These are phyloP conservation scores for Ziziphus jujuba DNA, from an alignment of 306 rosid species.

Conservation along the genomic window DNA sequence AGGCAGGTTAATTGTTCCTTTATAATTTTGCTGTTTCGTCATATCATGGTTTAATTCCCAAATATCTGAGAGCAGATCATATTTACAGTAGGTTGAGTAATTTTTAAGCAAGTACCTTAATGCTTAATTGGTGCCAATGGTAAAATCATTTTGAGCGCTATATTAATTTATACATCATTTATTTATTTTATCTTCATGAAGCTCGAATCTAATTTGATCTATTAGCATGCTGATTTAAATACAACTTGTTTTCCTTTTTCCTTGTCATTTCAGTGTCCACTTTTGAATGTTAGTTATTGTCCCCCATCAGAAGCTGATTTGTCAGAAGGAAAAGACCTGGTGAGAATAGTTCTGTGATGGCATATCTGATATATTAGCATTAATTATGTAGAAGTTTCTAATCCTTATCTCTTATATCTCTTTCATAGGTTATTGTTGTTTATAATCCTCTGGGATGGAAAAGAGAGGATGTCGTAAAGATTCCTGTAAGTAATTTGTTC, in stretches of 20 bases:
- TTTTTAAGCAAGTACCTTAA: too few species aligned
- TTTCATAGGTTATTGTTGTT: constrained; percentile 60
- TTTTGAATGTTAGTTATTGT: constrained; percentile 83
- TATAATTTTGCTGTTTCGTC: neutral
- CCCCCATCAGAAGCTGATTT: constrained; percentile 71
- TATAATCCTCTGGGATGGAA: constrained; percentile 88
- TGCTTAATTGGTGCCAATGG: too few species aligned
- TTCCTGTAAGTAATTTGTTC: constrained; percentile 64
- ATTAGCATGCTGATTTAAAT: neutral
- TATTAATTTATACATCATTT: too few species aligned
- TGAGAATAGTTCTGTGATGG: constrained; percentile 33
- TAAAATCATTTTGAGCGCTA: too few species aligned
- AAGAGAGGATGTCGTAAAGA: constrained; percentile 72
- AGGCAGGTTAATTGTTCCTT: constrained; percentile 46
- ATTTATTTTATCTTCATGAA: too few species aligned
- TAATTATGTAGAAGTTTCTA: neutral
- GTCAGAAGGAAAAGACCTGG: constrained; percentile 69
- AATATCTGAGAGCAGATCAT: too few species aligned
- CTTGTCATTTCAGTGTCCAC: constrained; percentile 75
- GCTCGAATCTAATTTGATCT: too few species aligned
- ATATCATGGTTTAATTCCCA: too few species aligned
- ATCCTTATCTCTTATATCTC: constrained; percentile 1
- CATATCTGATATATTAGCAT: neutral
- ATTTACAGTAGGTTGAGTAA: too few species aligned
- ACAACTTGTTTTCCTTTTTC: constrained; percentile 13